Base-by-base conservation (phyloP, 306 rosid species). In the Glycine tomentella region DNA sequence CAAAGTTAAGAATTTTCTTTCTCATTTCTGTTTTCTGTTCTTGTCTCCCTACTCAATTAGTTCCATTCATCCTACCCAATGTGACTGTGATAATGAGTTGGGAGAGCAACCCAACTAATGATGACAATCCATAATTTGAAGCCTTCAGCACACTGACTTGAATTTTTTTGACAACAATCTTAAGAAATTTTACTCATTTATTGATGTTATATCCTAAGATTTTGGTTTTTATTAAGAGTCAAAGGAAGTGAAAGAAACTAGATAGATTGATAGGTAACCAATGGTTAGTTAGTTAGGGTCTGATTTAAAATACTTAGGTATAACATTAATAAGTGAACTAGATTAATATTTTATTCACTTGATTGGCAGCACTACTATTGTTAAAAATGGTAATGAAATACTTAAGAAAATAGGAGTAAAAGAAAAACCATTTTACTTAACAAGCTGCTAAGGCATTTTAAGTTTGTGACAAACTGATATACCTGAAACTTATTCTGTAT, bases 161-260 rank as follows among this genome's bases (percentile, higher is more conserved):
- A 65, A 31, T 65, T 36, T 65, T 65, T 38, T 38, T 9, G n/a
- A 38, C 25, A 38, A 38, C 12, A 38, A 40, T n/a, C 11, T 13
- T n/a, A 36, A 65, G 50, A 65, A 65, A 14, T 13, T 38, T 14
- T 67, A 67, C 52, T 66, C 72, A 40, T 42, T 67, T 67, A n/a
- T 67, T n/a, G n/a, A n/a, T n/a, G n/a, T 67, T 9, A 42, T 67
- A 13, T 67, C 7, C 31, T 67, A 42, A n/a, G 48, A 66, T 66
- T 66, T 40, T 6, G 42, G 72, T 36, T 38, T 66, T 66, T 42
- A 8, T 13, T 36, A 64, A 34, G 20, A 13, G 25, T 64, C 44
- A 62, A 13, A 64, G 69, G 69, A 12, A 33, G 17, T 36, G 69
- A 14, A 33, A 64, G 48, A 65, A 14, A 38, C 70, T 14, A 38